Evolutionary conservation across 805 yeast genomes (phyloP), one percentile per base, ranked within the genome.

Genomic region (Wickerhamiella hasegawae): DNA sequence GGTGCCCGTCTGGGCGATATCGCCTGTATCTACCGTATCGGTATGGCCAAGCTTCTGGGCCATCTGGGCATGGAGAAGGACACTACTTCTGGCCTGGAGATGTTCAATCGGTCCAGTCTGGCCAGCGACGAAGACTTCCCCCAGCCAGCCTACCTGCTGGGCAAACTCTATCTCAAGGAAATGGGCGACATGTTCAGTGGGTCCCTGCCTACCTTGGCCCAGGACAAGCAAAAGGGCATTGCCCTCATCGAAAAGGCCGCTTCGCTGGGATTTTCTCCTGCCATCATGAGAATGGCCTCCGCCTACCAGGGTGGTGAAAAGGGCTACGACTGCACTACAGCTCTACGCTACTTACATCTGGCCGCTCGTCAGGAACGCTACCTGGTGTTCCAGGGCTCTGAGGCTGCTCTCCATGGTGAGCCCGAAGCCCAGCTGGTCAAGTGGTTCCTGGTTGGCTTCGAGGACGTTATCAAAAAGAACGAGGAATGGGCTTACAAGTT

Each of bases 361-460:
- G 57, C 56, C 1, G 42, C 54, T n/a, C 46, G 53, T n/a, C 58
- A 55, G 40, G 52, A 53, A 16, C 53, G 47, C 25, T 53, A 46
- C 33, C 32, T 44, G n/a, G 37, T 42, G 5, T 47, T 28, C 36
- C 40, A 39, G 10, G 41, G 40, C 10, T 14, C 21, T 2, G 28
- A 37, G 12, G 37, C 46, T 4, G 34, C 37, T 12, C 40, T 48
- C 6, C 39, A 34, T 11, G 63, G 64, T 9, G 48, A 46, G n/a
- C 51, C 60, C 1, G 62, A 57, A 34, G 52, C 58, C 31, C 65
- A 59, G 42, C 41, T 62, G 12, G 51, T 59, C 28, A 59, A 59
- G 32, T 78, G 87, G 85, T 71, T 74, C 45, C 62, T 78, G 10
- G 73, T 83, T 0, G 92, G 92, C 2, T 72, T 71, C 2, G 61